Percentiles rank a stretch among this genome's conserved stretches.
Evolutionary conservation across 306 rosid species (phyloP).

Genomic region (Vigna mungo): DNA sequence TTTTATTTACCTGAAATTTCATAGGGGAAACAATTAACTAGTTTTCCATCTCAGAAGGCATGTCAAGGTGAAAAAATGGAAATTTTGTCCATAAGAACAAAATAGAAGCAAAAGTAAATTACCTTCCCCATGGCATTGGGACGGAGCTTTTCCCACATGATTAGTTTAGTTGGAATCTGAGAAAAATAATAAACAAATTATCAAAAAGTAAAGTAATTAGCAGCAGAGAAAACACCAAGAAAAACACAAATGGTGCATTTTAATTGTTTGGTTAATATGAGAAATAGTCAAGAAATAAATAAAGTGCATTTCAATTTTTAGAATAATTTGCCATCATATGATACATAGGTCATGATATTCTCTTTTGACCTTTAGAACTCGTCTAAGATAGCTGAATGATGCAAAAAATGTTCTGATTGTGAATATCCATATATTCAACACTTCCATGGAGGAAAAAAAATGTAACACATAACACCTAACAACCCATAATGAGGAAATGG

Average conservation of each 20-base stretch:
- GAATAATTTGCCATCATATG: not conserved
- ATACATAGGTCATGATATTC: not conserved
- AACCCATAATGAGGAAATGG: conserved; percentile 20
- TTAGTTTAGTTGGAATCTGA: conserved; percentile 75
- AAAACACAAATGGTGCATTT: not conserved
- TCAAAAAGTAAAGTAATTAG: conserved; percentile 8
- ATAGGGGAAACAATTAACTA: conserved; percentile 21
- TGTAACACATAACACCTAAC: not conserved
- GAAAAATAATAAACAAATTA: conserved; percentile 25
- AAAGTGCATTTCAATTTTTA: not conserved
- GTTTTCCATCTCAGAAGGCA: not conserved
- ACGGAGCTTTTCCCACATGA: conserved; percentile 78
- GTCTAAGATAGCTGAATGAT: conserved; percentile 67
- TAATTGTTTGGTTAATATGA: not conserved
- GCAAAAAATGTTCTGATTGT: conserved; percentile 46
- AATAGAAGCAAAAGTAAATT: conserved; percentile 31
- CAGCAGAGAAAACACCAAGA: not conserved
- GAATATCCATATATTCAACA: conserved; percentile 6
- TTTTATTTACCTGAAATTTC: conserved; percentile 80
- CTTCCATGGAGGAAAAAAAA: not conserved
- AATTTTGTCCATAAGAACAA: not conserved
- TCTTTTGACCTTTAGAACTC: not conserved
- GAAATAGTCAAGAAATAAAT: not conserved
- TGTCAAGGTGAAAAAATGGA: conserved; percentile 2
- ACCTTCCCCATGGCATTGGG: conserved; percentile 99